Evolutionary conservation across 2,329 filamentous ascomycete species (phyloP).

Genomic region (Aspergillus aculeatinus): DNA sequence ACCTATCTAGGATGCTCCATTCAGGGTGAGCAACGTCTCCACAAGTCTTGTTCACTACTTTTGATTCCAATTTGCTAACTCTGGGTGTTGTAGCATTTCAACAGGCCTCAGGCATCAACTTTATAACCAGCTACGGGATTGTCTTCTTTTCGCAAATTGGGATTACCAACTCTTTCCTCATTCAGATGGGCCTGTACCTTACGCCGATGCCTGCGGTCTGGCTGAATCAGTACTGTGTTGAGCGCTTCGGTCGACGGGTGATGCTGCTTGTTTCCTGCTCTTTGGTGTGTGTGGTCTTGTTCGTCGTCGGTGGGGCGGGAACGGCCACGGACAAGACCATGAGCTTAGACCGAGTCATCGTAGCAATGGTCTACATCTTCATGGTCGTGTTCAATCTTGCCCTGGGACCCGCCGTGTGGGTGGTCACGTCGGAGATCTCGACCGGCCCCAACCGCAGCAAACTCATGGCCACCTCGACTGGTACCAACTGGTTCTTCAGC

Average conservation of each 20-base stretch:
- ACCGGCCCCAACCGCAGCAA: slow-evolving; percentile 12
- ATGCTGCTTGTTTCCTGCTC: not conserved
- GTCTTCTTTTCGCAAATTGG: slow-evolving; percentile 1
- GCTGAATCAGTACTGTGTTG: slow-evolving; percentile 4
- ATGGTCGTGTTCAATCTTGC: slow-evolving; percentile 15
- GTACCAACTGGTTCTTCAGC: slow-evolving; percentile 9
- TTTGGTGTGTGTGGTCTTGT: not conserved
- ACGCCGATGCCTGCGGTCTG: slow-evolving; percentile 1
- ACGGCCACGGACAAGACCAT: not conserved
- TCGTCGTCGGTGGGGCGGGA: slow-evolving; percentile 1
- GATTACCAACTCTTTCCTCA: not conserved
- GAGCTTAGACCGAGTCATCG: slow-evolving; percentile 8
- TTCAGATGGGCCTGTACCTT: slow-evolving; percentile 5
- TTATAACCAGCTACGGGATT: slow-evolving; percentile 4
- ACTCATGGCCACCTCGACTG: slow-evolving; percentile 12
- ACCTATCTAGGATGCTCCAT: not conserved
- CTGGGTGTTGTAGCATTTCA: not conserved
- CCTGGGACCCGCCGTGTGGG: slow-evolving; percentile 12
- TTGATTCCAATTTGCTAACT: not conserved
- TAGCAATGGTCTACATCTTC: slow-evolving; percentile 15
- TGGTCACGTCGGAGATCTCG: slow-evolving; percentile 12
- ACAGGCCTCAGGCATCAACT: slow-evolving; percentile 2
- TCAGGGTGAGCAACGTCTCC: not conserved
- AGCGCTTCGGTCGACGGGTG: slow-evolving; percentile 1
- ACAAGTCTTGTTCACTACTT: too few species aligned